phyloP scores from a whole-genome alignment of 345 rosid genomes.

The Sonneratia alba region DNA sequence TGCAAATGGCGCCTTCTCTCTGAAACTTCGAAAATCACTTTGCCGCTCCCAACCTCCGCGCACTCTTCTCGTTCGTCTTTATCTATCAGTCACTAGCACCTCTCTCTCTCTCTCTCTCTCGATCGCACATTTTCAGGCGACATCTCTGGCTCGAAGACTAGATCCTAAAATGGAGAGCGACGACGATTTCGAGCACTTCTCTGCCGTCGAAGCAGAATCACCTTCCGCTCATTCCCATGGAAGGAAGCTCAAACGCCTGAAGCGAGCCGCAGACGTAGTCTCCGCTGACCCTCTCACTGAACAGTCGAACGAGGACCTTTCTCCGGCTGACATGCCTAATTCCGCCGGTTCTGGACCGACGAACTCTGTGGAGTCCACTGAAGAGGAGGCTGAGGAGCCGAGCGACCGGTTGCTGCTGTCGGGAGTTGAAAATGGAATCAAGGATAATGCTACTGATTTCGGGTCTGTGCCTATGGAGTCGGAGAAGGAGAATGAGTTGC shows the following conservation, averaged over 20 bases:
- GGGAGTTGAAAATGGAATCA: slow-evolving; percentile 1
- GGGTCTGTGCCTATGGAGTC: slow-evolving; percentile 16
- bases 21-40: not conserved
- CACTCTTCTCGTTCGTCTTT: not conserved
- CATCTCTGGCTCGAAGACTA: not conserved
- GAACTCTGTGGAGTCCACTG: not conserved
- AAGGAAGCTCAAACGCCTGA: slow-evolving; percentile 64
- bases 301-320: not conserved
- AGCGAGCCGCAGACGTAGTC: slow-evolving; percentile 22
- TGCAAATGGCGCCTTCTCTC: slow-evolving; percentile 2
- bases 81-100: not conserved
- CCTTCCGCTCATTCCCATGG: slow-evolving; percentile 31
- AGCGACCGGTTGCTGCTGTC: not conserved
- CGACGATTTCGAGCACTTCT: slow-evolving; percentile 32
- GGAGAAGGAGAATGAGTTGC: not conserved
- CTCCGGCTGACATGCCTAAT: not conserved
- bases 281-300: not conserved
- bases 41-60: slow-evolving; percentile 7
- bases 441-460: slow-evolving; percentile 17
- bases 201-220: slow-evolving; percentile 34
- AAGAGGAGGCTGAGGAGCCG: slow-evolving; percentile 1
- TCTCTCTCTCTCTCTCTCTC: not conserved
- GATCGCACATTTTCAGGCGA: not conserved
- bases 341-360: not conserved
- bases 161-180: slow-evolving; percentile 32